phyloP scores from a whole-genome alignment of 371 early-diverging fungal genomes.

The Actinomucor elegans region DNA sequence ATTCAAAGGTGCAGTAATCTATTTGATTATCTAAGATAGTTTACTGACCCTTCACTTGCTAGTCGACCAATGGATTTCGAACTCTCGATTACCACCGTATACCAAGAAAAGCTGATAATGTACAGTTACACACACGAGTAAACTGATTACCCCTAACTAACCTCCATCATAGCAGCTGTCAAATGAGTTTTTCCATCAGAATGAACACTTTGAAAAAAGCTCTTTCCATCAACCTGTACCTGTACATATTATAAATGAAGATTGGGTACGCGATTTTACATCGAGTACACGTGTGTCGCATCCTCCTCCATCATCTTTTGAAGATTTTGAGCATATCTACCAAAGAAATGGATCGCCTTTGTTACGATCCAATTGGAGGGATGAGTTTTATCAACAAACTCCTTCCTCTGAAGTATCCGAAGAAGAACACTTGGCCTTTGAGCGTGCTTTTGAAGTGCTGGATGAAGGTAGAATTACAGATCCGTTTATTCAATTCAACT shows the following conservation, averaged over 20 bases:
- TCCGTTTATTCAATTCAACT: too few species aligned
- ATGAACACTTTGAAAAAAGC: constrained; percentile 27
- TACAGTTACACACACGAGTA: constrained; percentile 22
- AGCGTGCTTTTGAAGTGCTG: constrained; percentile 71
- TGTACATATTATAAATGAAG: constrained; percentile 33
- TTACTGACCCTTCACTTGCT: background rate
- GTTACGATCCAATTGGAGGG: constrained; percentile 29
- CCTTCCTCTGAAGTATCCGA: constrained; percentile 19
- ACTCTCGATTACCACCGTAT: too few species aligned
- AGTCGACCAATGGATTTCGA: constrained; percentile 29
- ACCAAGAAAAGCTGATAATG: too few species aligned
- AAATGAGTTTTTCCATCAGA: constrained; percentile 44
- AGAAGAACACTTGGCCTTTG: constrained; percentile 62
- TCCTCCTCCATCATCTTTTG: constrained; percentile 54
- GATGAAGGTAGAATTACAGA: constrained; percentile 27
- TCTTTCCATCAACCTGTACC: constrained; percentile 42
- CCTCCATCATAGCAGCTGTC: constrained; percentile 18
- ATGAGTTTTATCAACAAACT: constrained; percentile 39
- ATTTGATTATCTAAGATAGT: background rate
- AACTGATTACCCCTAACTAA: background rate
- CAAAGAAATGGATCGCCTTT: constrained; percentile 18
- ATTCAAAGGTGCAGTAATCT: constrained; percentile 45
- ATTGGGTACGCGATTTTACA: constrained; percentile 73
- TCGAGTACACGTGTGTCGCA: constrained; percentile 43
- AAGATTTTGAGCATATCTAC: constrained; percentile 68